Percentiles rank a stretch among this genome's conserved stretches.
Evolutionary conservation across 2,329 filamentous ascomycete species (phyloP).

Genomic region (Helotiales sp.): DNA sequence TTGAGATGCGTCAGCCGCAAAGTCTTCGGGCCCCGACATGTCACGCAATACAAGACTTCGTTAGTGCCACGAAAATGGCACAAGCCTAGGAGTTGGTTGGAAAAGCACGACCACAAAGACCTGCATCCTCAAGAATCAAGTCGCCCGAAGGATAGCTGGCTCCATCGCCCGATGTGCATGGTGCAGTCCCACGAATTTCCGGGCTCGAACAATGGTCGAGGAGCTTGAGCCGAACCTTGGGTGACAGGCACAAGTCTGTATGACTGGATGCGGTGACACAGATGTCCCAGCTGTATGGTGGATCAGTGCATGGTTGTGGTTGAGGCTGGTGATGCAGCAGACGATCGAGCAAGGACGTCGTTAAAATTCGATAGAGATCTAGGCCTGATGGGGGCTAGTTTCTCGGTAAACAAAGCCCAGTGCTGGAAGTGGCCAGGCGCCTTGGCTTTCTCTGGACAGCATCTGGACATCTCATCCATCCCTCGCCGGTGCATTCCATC

Average conservation of each 20-base stretch:
- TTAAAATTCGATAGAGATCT: background rate
- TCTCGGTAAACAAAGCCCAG: background rate
- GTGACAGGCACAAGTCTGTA: background rate
- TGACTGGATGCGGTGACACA: background rate
- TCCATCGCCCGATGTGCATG: background rate
- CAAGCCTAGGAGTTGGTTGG: background rate
- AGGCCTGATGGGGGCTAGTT: background rate
- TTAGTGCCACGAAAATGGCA: background rate
- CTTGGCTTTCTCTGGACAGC: background rate
- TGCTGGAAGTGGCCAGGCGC: background rate
- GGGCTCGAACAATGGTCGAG: background rate
- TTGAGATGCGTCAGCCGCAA: background rate
- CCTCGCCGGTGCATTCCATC: too few relatives aligned
- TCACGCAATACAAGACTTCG: background rate
- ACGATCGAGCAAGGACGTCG: background rate
- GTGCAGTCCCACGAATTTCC: background rate
- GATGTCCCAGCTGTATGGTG: background rate
- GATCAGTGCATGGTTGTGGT: background rate
- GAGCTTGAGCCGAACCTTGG: background rate
- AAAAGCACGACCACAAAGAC: background rate
- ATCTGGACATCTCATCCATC: too few relatives aligned
- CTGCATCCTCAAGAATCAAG: background rate
- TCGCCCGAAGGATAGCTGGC: background rate
- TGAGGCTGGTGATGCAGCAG: background rate
- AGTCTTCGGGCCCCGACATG: background rate